Conservation (phyloP, 108 stramenopile species). For the Skeletonema costatum region DNA sequence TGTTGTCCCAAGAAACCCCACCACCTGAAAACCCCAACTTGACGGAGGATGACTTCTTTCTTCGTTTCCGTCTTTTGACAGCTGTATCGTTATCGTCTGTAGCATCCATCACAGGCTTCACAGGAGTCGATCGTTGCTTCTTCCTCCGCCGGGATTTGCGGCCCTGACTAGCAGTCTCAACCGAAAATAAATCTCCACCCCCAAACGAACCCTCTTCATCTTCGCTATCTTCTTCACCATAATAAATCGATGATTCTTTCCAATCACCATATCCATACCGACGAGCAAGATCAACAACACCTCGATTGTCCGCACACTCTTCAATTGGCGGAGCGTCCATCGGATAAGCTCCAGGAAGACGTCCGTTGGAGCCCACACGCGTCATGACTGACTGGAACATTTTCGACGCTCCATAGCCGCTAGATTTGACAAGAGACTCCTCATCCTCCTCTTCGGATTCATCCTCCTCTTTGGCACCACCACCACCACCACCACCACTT, state of each 20-base stretch:
- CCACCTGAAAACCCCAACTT: background rate
- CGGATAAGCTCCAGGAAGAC: constrained; percentile 81
- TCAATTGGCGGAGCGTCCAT: constrained; percentile 73
- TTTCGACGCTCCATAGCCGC: constrained; percentile 33
- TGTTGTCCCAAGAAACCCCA: background rate
- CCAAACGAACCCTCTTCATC: constrained; percentile 18
- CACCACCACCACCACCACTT: background rate
- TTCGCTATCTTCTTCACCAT: constrained; percentile 20
- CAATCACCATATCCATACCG: constrained; percentile 84
- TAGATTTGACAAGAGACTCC: background rate
- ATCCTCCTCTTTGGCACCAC: background rate
- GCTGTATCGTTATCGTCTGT: background rate
- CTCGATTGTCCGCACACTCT: constrained; percentile 63
- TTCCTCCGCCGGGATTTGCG: background rate
- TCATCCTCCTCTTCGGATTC: background rate
- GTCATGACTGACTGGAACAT: constrained; percentile 62
- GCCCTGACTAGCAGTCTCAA: background rate
- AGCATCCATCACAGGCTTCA: background rate
- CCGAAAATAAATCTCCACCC: constrained; percentile 16
- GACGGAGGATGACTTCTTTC: background rate
- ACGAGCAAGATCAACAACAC: constrained; percentile 58
- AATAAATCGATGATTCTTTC: constrained; percentile 24
- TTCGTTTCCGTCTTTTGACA: constrained; percentile 1
- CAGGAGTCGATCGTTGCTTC: background rate
- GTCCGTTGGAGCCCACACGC: constrained; percentile 65